Evolutionary conservation across 2,329 filamentous ascomycete genomes (phyloP), one percentile per base, ranked within the genome.

Genomic region (Bipolaris cookei): DNA sequence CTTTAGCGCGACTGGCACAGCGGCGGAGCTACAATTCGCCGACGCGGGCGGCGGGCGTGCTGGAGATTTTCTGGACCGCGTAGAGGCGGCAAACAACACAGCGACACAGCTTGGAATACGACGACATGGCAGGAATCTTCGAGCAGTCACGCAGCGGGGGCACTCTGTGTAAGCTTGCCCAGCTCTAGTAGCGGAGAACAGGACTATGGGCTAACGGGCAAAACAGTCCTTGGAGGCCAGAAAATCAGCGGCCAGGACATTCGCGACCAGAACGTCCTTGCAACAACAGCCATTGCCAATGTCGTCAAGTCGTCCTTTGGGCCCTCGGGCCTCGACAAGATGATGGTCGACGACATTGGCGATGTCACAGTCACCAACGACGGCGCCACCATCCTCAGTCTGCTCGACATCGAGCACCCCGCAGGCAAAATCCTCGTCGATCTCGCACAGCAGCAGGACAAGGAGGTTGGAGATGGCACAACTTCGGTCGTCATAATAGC

Each of bases 301-400:
- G 93, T 99, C 58, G 92, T 99, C 78, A 98, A 97, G 84, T 97
- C 91, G 79, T 99, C 95, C 14, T 99, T 99, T 76, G 95, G 95
- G 54, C 95, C 95, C 49, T 97, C 92, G 62, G 95, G 95, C 46
- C 86, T 99, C 66, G 95, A 99, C 78, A 99, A 99, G 86, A 99
- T 99, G 95, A 98, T 99, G 95, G 95, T 99, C 71, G 95, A 99
- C 81, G 95, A 99, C 77, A 98, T 99, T 78, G 95, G 95, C 75
- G 95, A 99, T 82, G 95, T 99, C 58, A 99, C 95, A 59, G 95
- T 99, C 57, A 99, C 95, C 66, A 99, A 99, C 80, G 95, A 99
- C 79, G 95, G 95, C 75, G 95, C 95, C 53, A 99, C 95, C 32
- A 99, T 99, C 73, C 87, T 99, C 67, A 92, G 88, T 77, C 84